phyloP scores from a whole-genome alignment of 2,329 filamentous ascomycete species.

The Didymella arachidicola region DNA sequence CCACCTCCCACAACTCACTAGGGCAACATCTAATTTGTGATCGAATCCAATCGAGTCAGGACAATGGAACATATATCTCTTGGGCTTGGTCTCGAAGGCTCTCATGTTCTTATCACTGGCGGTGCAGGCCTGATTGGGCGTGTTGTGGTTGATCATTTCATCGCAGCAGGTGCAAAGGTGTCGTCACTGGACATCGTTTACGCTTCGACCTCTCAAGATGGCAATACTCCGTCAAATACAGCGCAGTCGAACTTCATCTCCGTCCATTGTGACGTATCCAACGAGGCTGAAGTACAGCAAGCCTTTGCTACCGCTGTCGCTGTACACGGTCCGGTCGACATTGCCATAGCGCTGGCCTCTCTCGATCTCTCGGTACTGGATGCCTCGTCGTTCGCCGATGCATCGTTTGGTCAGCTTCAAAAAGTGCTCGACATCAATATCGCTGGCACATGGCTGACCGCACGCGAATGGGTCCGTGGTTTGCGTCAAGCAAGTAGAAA shows the following conservation, averaged over 20 bases:
- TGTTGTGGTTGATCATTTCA: constrained; percentile 52
- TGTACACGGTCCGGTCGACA: constrained; percentile 49
- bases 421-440: constrained; percentile 56
- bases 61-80: constrained; percentile 29
- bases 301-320: constrained; percentile 47
- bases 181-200: constrained; percentile 48
- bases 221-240: constrained; percentile 7
- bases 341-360: constrained; percentile 55
- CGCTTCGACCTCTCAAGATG: constrained; percentile 7
- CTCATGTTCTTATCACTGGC: constrained; percentile 54
- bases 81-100: constrained; percentile 47
- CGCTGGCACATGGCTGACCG: constrained; percentile 50
- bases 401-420: constrained; percentile 52
- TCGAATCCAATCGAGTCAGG: not conserved
- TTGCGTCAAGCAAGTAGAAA: constrained; percentile 38
- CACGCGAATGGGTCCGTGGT: constrained; percentile 53
- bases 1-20: constrained; percentile 8
- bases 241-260: constrained; percentile 7
- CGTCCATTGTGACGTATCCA: constrained; percentile 48
- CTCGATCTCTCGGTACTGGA: constrained; percentile 55
- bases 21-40: constrained; percentile 1
- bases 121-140: constrained; percentile 53
- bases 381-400: constrained; percentile 51
- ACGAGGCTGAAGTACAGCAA: constrained; percentile 43
- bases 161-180: constrained; percentile 54